These are phyloP conservation scores for Globisporangium cylindrosporum DNA, from an alignment of 352 stramenopile species.

Conservation along the genomic window DNA sequence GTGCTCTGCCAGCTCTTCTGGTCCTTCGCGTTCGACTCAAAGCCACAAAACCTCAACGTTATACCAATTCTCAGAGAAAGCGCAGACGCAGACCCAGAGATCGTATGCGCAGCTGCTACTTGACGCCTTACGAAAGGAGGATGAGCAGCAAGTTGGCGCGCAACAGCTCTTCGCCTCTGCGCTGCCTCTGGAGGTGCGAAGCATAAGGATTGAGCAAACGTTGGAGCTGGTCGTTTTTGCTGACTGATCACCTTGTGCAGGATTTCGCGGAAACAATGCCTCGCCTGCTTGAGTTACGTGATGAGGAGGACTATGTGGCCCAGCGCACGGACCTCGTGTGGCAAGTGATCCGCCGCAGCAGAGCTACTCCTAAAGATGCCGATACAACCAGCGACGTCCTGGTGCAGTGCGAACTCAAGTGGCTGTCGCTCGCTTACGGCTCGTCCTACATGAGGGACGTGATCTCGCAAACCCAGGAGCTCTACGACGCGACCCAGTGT, in stretches of 20 bases:
- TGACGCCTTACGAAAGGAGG: conserved; percentile 22
- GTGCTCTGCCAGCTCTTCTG: neutral
- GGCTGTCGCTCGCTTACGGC: conserved; percentile 4
- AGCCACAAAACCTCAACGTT: neutral
- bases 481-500: neutral
- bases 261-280: conserved; percentile 25
- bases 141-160: conserved; percentile 9
- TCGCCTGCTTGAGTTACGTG: conserved; percentile 26
- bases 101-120: conserved; percentile 27
- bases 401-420: conserved; percentile 8
- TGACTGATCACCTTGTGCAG: neutral
- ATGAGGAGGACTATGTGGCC: conserved; percentile 28
- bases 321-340: conserved; percentile 21
- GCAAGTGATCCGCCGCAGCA: neutral
- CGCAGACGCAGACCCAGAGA: conserved; percentile 13
- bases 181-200: conserved; percentile 26
- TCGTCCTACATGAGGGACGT: conserved; percentile 2
- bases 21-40: neutral
- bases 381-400: neutral
- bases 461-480: conserved; percentile 1
- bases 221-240: neutral
- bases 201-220: neutral
- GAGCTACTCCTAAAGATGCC: neutral
- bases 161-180: conserved; percentile 19
- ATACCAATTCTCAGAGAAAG: neutral